Evolutionary conservation across 768 basidiomycete genomes (phyloP), one percentile per base, ranked within the genome.

Genomic region (Hebeloma cylindrosporum): DNA sequence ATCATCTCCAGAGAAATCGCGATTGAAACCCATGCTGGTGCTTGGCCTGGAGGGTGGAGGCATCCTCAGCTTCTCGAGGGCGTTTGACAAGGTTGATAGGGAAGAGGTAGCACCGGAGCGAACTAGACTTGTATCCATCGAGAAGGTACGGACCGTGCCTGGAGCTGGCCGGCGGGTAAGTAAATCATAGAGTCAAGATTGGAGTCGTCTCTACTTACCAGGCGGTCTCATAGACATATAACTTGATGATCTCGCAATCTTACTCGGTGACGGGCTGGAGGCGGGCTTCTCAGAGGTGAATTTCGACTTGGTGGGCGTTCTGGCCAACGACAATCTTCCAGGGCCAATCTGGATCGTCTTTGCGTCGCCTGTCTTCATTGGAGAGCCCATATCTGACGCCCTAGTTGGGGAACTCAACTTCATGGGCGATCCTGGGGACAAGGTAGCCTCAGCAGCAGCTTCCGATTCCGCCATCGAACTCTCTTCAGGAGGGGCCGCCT

Each of bases 21-120:
- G 61, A 40, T 78, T 75, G 60, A 88, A 85, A 23, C 84, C 87
- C 68, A 88, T 63, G 44, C 80, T 85, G 2, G 85, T 85, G 42
- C 75, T 85, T 1, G 87, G 85, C 30, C 85, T 62, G 17, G 71
- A 72, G 3, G 84, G 86, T 2, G 82, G 74, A 0, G 82, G 85
- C 60, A 78, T 75, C 20, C 73, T 71, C n/a, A 89, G 70, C 56
- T 82, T 85, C 57, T 88, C 81, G 20, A 90, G 65, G 2, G 87
- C 87, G 49, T 72, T 74, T 7, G 83, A 79, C 10, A 89, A 68
- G 4, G 75, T 84, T 4, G 79, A 78, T n/a, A 89, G 61, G 0
- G 83, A 77, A 3, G 78, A 75, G 11, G 57, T 56, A 2, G 66
- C 39, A 2, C 60, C 63, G 8, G 61, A 56, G 21, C 45, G 47